These are phyloP conservation scores for Coccomyxa subellipsoidea DNA, from an alignment of 163 green algal genomes.

Conservation along the genomic window DNA sequence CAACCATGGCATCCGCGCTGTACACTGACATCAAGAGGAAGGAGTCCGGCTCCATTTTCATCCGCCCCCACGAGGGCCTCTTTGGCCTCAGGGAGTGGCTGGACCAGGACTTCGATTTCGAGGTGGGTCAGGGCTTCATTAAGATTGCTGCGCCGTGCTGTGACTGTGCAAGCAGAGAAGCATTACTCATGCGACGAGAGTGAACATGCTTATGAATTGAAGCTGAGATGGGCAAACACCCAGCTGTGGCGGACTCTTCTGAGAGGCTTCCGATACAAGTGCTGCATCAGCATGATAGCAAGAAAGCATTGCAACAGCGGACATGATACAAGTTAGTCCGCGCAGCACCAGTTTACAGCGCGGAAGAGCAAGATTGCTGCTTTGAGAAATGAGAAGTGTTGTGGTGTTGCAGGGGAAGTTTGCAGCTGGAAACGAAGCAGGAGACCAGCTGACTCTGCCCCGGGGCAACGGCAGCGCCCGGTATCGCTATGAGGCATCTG, in stretches of 20 bases:
- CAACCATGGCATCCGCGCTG: constrained; percentile 76
- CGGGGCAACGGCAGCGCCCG: not conserved
- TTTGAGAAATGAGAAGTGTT: not conserved
- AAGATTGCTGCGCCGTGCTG: not conserved
- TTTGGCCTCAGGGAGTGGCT: constrained; percentile 59
- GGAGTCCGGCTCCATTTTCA: constrained; percentile 50
- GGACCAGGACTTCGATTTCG: not conserved
- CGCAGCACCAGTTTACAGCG: too few species aligned
- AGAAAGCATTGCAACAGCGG: not conserved
- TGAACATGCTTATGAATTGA: not conserved
- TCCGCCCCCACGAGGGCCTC: constrained; percentile 54
- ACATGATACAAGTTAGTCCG: too few species aligned
- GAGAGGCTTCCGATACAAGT: not conserved
- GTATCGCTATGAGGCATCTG: not conserved
- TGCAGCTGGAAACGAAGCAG: not conserved
- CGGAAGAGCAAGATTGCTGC: too few species aligned
- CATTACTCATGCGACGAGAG: not conserved
- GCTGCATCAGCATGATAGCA: not conserved
- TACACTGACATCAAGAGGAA: constrained; percentile 80
- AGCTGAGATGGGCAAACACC: not conserved
- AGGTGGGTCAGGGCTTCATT: not conserved
- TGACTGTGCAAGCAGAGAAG: not conserved
- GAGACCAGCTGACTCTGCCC: not conserved
- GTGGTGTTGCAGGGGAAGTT: not conserved
- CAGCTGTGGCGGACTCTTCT: not conserved